Base-by-base conservation (phyloP, 257 asterid genomes). In the Gentiana macrophylla region DNA sequence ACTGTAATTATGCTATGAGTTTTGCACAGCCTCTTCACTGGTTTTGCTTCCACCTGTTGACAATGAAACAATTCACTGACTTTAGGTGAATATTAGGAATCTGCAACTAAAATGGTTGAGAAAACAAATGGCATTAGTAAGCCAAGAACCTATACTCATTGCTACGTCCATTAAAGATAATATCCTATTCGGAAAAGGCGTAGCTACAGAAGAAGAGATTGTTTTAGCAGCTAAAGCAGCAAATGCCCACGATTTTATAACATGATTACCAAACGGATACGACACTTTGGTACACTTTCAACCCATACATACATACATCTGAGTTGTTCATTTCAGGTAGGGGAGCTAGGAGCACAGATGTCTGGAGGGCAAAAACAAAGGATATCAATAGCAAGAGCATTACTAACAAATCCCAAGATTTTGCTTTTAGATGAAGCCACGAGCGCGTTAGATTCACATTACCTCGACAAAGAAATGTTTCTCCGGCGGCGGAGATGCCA, bases 371-470 rank as follows among this genome's bases (percentile, higher is more conserved):
- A 81, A 54, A 79, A 76, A 65, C 85, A 81, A 57, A 65, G 83
- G 61, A 81, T 81, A 38, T 80, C 85, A 3, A 70, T 81, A 45
- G 89, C 89, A 56, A 66, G 83, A 72, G 85, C 85, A 49, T 53
- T 81, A 62, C 64, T 81, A 2, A 65, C 67, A 48, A 65, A 81
- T 38, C 83, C 89, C 5, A 79, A 60, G 53, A 71, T 81, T 49
- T 76, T 81, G 38, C 68, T 79, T 49, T 81, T 81, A 9, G 86
- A 79, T 46, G 86, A 81, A 70, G 86, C 89, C 41, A 81, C 83
- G n/a, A 81, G 83, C 59, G 74, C 89, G 24, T 65, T 81, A 4
- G 86, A 81, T 63, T 63, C 89, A 24, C 73, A 74, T 44, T 79
- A n/a, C n/a, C n/a, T n/a, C n/a, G n/a, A n/a, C n/a, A n/a, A n/a